Conservation (phyloP, 164 flowering plant species). For the Nymphaea colorata region DNA sequence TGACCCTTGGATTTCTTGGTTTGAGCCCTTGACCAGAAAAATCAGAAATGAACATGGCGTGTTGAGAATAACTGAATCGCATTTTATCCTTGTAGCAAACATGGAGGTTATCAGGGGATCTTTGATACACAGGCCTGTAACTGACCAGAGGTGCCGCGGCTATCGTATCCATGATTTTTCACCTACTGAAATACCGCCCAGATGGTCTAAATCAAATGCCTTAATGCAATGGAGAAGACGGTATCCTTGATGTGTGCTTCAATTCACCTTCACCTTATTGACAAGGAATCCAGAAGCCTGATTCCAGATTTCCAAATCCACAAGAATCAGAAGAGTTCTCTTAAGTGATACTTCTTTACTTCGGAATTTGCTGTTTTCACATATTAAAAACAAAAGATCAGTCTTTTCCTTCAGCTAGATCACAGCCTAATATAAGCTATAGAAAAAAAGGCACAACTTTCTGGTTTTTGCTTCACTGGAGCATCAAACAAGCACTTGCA, state of each 20-base stretch:
- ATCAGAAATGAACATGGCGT: constrained; percentile 1
- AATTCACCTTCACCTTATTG: too few species aligned
- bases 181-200: constrained; percentile 1
- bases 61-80: constrained; percentile 14
- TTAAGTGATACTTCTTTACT: background rate
- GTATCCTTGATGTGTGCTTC: constrained; percentile 1
- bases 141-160: constrained; percentile 56
- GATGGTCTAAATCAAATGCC: background rate
- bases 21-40: constrained; percentile 21
- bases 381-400: background rate
- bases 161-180: constrained; percentile 56
- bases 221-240: background rate
- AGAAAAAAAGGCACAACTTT: too few species aligned
- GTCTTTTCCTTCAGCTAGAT: background rate
- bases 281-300: background rate
- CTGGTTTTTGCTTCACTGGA: background rate
- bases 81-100: constrained; percentile 16
- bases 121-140: constrained; percentile 26
- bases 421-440: background rate
- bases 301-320: background rate
- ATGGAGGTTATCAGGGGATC: constrained; percentile 16
- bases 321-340: background rate
- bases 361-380: background rate
- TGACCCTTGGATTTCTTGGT: constrained; percentile 8
- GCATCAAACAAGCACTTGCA: background rate